phyloP scores from a whole-genome alignment of 148 eudicot genomes.

The Heliamphora exappendiculata region DNA sequence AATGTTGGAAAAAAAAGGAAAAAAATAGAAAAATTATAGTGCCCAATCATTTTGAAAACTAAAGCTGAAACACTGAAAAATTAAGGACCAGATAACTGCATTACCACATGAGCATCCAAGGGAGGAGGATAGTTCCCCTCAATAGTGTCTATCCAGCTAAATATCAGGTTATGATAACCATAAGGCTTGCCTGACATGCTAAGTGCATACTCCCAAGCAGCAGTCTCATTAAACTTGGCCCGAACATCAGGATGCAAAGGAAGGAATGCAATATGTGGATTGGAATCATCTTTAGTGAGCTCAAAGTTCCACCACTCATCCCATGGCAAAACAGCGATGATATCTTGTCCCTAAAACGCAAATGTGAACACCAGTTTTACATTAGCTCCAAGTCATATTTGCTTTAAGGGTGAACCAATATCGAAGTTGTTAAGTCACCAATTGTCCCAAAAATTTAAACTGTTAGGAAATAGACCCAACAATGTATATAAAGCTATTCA shows the following conservation, averaged over 20 bases:
- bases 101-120: slow-evolving; percentile 46
- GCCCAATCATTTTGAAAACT: background rate
- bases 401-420: background rate
- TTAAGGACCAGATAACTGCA: background rate
- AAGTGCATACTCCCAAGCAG: slow-evolving; percentile 92
- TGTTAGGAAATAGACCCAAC: too few relatives aligned
- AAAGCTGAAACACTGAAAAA: background rate
- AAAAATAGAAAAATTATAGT: background rate
- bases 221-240: slow-evolving; percentile 73
- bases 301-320: slow-evolving; percentile 98
- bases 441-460: too few relatives aligned
- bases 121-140: slow-evolving; percentile 82
- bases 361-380: background rate
- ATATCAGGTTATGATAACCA: slow-evolving; percentile 88
- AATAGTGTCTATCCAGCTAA: slow-evolving; percentile 97
- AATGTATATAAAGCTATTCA: too few relatives aligned
- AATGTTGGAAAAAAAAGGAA: background rate
- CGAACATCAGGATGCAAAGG: slow-evolving; percentile 80
- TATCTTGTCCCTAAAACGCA: slow-evolving; percentile 63
- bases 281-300: slow-evolving; percentile 61
- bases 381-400: background rate
- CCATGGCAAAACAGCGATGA: slow-evolving; percentile 89
- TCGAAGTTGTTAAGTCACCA: too few relatives aligned
- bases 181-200: slow-evolving; percentile 82
- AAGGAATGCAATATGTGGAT: slow-evolving; percentile 90